Evolutionary conservation across 1,284 basidiomycete genomes (phyloP).

Genomic region (Ceratobasidium papillatum): DNA sequence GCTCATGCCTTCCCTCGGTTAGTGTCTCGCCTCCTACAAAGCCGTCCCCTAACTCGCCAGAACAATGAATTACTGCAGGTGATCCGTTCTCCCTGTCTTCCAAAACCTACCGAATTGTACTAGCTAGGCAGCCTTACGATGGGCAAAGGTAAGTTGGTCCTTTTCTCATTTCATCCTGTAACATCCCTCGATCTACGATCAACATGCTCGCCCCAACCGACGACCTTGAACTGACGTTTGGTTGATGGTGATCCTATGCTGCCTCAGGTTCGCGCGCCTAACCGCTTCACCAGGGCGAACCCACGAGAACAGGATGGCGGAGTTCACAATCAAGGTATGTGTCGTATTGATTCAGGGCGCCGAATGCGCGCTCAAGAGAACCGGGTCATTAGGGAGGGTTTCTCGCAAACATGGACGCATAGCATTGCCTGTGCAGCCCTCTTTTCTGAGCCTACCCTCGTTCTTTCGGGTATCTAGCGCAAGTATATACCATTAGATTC

Average conservation of each 20-base stretch:
- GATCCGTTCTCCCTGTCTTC: constrained; percentile 14
- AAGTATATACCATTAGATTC: constrained; percentile 5
- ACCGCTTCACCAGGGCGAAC: constrained; percentile 10
- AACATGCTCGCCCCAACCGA: neutral
- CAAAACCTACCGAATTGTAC: constrained; percentile 21
- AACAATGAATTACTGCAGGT: neutral
- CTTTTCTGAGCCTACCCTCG: neutral
- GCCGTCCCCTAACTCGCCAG: neutral
- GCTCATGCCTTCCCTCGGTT: constrained; percentile 28
- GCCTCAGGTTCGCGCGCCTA: constrained; percentile 19
- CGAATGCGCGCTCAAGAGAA: neutral
- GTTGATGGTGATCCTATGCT: neutral
- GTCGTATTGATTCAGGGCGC: too few species aligned
- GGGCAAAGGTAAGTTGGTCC: constrained; percentile 8
- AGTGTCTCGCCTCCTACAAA: neutral
- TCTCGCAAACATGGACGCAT: constrained; percentile 6
- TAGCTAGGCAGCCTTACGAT: constrained; percentile 26
- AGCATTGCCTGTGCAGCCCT: neutral
- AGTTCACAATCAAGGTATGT: constrained; percentile 28
- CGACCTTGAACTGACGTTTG: neutral
- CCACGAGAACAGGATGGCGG: constrained; percentile 6
- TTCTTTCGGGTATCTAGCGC: neutral
- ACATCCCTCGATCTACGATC: neutral
- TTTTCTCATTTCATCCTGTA: neutral
- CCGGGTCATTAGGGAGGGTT: neutral